Evolutionary conservation across 345 rosid species (phyloP).

Genomic region (Theobroma cacao): DNA sequence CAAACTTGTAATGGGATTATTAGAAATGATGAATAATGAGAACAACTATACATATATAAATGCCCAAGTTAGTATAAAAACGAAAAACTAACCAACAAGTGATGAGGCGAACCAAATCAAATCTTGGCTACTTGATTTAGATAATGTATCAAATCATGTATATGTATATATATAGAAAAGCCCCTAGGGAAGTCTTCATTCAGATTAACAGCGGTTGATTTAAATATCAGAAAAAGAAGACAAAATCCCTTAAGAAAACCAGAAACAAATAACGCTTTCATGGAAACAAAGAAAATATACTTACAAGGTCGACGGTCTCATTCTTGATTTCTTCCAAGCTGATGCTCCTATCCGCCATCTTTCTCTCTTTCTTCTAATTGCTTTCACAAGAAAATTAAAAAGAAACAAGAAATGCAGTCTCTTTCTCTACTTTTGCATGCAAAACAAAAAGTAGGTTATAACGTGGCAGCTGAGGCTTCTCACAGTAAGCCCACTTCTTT

Average conservation of each 20-base stretch:
- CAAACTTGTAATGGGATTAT: background rate
- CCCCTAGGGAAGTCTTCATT: too few relatives aligned
- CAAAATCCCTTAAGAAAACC: too few relatives aligned
- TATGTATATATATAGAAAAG: too few relatives aligned
- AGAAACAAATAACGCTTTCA: background rate
- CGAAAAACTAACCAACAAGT: too few relatives aligned
- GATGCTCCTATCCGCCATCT: slow-evolving; percentile 27
- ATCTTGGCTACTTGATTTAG: too few relatives aligned
- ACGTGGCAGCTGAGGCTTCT: background rate
- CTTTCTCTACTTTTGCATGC: background rate
- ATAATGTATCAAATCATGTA: too few relatives aligned
- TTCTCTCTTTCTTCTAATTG: background rate
- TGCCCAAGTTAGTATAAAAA: too few relatives aligned
- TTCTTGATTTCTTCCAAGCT: slow-evolving; percentile 67
- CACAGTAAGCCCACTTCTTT: background rate
- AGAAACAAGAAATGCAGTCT: background rate
- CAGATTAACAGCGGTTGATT: too few relatives aligned
- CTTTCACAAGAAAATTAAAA: background rate
- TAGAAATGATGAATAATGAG: background rate
- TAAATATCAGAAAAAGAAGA: too few relatives aligned
- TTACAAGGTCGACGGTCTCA: slow-evolving; percentile 65
- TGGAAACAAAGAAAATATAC: background rate
- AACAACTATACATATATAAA: too few relatives aligned
- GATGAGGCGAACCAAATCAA: too few relatives aligned
- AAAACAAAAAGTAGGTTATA: background rate